phyloP scores from a whole-genome alignment of 2,329 filamentous ascomycete genomes.

The Colletotrichum tofieldiae region DNA sequence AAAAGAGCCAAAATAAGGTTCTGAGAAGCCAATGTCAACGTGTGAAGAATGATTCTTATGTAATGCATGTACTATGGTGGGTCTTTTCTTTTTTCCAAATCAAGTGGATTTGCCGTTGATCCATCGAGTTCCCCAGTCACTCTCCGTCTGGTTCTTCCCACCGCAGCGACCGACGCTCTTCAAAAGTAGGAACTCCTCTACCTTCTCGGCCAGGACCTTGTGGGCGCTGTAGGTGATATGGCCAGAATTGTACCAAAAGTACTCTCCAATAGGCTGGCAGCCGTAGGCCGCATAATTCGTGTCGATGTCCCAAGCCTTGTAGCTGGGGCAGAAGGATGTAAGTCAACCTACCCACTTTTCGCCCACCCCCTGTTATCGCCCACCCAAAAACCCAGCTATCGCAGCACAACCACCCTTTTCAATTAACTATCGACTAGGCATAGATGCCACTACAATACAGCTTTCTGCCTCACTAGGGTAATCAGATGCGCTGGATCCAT shows the following conservation, averaged over 20 bases:
- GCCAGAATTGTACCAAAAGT: slow-evolving; percentile 53
- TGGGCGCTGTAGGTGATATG: slow-evolving; percentile 43
- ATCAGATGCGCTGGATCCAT: no score
- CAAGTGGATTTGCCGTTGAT: neutral
- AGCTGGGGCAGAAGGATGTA: slow-evolving; percentile 48
- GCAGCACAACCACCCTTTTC: no score
- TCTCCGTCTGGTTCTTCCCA: neutral
- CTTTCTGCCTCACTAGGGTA: no score
- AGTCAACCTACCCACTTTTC: no score
- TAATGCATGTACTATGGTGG: no score
- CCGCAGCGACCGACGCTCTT: slow-evolving; percentile 6
- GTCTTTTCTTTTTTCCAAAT: neutral
- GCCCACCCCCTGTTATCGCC: no score
- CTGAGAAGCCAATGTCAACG: neutral
- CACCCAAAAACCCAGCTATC: no score
- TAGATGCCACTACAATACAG: no score
- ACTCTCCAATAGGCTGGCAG: slow-evolving; percentile 49
- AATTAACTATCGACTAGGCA: no score
- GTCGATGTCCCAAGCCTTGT: slow-evolving; percentile 47
- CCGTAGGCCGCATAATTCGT: slow-evolving; percentile 47
- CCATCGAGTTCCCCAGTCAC: slow-evolving; percentile 7
- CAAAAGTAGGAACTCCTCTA: slow-evolving; percentile 17
- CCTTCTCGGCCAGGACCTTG: slow-evolving; percentile 3
- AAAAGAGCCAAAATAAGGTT: no score
- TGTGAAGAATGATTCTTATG: no score